These are phyloP conservation scores for Pestalotiopsis sp. DNA, from an alignment of 2,329 filamentous ascomycete genomes.

Conservation along the genomic window DNA sequence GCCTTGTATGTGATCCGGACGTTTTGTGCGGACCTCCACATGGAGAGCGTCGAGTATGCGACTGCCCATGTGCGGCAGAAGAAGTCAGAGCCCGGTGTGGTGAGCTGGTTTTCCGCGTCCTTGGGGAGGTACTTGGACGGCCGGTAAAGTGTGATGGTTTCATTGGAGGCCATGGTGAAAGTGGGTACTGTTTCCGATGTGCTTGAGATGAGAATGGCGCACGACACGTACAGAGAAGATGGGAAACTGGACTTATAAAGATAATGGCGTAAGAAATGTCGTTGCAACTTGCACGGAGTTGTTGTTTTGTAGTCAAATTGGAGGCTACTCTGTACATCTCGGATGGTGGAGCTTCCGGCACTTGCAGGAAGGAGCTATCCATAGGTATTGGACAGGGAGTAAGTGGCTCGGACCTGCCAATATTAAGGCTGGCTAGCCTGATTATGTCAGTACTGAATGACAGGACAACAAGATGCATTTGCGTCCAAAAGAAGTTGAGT, in stretches of 20 bases:
- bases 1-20: constrained; percentile 76
- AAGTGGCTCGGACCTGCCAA: neutral
- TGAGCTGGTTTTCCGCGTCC: constrained; percentile 33
- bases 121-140: constrained; percentile 52
- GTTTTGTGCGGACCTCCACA: constrained; percentile 82
- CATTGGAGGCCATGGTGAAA: neutral
- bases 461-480: neutral
- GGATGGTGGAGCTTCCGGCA: constrained; percentile 13
- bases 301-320: neutral
- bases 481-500: neutral
- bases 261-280: neutral
- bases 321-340: neutral
- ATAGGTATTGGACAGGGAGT: neutral
- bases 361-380: constrained; percentile 5
- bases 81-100: constrained; percentile 57
- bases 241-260: neutral
- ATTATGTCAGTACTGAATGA: neutral
- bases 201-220: neutral
- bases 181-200: too few relatives aligned
- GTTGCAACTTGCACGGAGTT: neutral
- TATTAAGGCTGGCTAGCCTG: neutral
- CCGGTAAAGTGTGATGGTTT: constrained; percentile 14
- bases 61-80: constrained; percentile 72
- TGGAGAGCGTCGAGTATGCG: constrained; percentile 74
- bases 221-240: neutral